Conservation (phyloP, 352 stramenopile genomes). For the Pseudoperonospora humuli region DNA sequence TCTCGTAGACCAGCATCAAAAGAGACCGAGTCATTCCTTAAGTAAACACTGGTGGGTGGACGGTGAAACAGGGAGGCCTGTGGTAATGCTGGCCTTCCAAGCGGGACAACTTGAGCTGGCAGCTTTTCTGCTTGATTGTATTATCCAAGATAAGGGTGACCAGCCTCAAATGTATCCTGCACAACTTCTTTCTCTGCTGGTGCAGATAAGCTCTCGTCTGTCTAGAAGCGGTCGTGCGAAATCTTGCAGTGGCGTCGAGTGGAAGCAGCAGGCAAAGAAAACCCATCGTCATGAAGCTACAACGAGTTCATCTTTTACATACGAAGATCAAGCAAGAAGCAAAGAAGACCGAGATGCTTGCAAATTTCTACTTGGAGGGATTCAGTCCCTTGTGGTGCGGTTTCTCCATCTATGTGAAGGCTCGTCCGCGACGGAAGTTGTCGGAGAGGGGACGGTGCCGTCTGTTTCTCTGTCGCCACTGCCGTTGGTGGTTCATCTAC, state of each 20-base stretch:
- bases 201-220: conserved; percentile 37
- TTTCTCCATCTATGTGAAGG: no score
- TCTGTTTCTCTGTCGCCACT: no score
- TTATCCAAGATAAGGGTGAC: conserved; percentile 15
- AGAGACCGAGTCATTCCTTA: conserved; percentile 6
- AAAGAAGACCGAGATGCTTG: no score
- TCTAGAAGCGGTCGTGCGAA: conserved; percentile 29
- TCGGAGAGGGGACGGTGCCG: no score
- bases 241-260: conserved; percentile 45
- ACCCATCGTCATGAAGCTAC: no score
- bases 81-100: conserved; percentile 41
- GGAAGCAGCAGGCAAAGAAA: no score
- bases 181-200: conserved; percentile 36
- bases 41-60: conserved; percentile 39
- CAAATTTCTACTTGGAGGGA: no score
- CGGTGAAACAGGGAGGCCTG: conserved; percentile 32
- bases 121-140: conserved; percentile 42
- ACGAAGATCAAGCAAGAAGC: no score
- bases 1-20: conserved; percentile 23
- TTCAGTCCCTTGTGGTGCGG: no score
- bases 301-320: no score
- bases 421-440: no score
- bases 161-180: conserved; percentile 19
- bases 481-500: no score
- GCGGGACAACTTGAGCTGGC: conserved; percentile 54